Percentiles rank a stretch among this genome's conserved stretches.
Conservation (phyloP, 108 stramenopile genomes). For the Poteriospumella lacustris region DNA sequence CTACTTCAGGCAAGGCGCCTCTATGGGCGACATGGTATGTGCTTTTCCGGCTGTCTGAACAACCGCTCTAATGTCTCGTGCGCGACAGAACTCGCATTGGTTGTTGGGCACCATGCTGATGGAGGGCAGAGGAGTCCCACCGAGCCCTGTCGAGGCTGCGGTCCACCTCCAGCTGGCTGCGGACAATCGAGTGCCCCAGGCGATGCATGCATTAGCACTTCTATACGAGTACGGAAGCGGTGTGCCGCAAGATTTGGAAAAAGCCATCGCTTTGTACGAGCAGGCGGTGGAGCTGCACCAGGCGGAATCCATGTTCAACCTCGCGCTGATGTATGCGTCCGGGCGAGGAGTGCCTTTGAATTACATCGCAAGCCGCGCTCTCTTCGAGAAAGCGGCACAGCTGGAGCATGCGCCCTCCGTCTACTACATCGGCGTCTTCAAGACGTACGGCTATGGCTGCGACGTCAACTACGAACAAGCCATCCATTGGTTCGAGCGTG, state of each 20-base stretch:
- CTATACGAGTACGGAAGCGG: constrained; percentile 23
- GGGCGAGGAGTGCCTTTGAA: constrained; percentile 6
- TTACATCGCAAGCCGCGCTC: background rate
- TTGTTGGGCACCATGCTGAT: constrained; percentile 20
- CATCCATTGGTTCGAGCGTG: constrained; percentile 19
- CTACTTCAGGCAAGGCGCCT: background rate
- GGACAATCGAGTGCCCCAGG: constrained; percentile 6
- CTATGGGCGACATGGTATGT: background rate
- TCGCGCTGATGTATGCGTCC: constrained; percentile 23
- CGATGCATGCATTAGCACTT: background rate
- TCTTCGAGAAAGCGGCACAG: background rate
- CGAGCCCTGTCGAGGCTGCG: background rate
- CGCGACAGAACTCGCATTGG: constrained; percentile 22
- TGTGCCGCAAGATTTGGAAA: background rate
- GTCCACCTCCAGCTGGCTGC: background rate
- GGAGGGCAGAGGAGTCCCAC: constrained; percentile 21
- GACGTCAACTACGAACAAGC: constrained; percentile 17
- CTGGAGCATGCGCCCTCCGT: constrained; percentile 12
- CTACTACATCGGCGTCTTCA: constrained; percentile 24
- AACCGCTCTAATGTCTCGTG: background rate
- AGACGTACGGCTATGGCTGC: constrained; percentile 23
- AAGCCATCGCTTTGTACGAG: background rate
- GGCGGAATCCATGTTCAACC: constrained; percentile 2
- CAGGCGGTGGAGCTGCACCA: background rate
- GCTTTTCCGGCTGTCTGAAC: background rate